These are phyloP conservation scores for Trypethelium eluteriae DNA, from an alignment of 495 filamentous ascomycete species.

Conservation along the genomic window DNA sequence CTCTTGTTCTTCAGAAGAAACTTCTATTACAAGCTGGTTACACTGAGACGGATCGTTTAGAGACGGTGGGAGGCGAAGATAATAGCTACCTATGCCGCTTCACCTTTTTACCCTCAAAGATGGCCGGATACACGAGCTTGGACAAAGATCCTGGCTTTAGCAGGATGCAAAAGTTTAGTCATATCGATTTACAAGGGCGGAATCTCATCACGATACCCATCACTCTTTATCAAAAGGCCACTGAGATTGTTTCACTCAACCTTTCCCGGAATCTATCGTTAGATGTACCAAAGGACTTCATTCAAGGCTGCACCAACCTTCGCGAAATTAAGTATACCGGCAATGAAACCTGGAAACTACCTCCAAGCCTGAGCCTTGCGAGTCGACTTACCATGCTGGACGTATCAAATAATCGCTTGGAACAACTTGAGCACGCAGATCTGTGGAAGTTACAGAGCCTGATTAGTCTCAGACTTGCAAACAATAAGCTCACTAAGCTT, in stretches of 20 bases:
- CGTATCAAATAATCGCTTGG: constrained; percentile 86
- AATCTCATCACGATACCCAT: constrained; percentile 95
- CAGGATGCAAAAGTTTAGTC: constrained; percentile 79
- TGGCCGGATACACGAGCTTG: constrained; percentile 69
- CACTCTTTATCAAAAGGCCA: constrained; percentile 78
- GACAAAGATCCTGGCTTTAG: constrained; percentile 71
- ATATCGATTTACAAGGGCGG: constrained; percentile 84
- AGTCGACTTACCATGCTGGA: constrained; percentile 79
- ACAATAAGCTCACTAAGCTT: constrained; percentile 73
- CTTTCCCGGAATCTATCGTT: constrained; percentile 85
- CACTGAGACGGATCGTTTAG: constrained; percentile 74
- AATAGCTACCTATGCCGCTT: constrained; percentile 95
- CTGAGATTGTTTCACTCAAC: constrained; percentile 91
- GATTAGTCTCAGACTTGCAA: constrained; percentile 83
- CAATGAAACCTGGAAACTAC: constrained; percentile 84
- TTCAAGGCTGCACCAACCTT: constrained; percentile 81
- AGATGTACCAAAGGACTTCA: constrained; percentile 92
- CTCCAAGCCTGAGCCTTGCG: constrained; percentile 74
- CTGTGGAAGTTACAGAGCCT: constrained; percentile 64
- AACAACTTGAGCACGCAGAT: constrained; percentile 75
- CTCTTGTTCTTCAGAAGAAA: constrained; percentile 85
- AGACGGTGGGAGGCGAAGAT: constrained; percentile 95
- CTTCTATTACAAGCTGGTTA: constrained; percentile 90
- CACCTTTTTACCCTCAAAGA: constrained; percentile 79
- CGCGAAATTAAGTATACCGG: constrained; percentile 91